Percentiles rank a stretch among this genome's conserved stretches.
phyloP scores from a whole-genome alignment of 192 early-diverging fungal genomes.

The Coemansia sp. region DNA sequence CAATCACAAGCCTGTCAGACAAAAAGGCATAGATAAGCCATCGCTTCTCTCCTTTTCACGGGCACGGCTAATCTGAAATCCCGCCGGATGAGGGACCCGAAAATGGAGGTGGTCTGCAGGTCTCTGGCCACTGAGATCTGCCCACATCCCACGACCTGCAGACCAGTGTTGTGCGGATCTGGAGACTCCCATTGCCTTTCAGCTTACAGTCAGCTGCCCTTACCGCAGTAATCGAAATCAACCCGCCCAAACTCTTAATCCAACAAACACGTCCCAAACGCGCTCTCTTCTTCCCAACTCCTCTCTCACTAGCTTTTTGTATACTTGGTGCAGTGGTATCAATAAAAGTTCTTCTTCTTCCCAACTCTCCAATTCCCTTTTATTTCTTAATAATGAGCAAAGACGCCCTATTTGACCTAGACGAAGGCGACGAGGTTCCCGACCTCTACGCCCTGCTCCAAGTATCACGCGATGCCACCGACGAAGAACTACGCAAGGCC shows the following conservation, averaged over 20 bases:
- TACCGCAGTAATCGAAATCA: not conserved
- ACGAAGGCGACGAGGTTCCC: constrained; percentile 37
- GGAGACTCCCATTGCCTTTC: not conserved
- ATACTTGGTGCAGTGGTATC: too few relatives aligned
- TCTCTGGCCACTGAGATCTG: not conserved
- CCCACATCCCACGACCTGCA: constrained; percentile 5
- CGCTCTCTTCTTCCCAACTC: not conserved
- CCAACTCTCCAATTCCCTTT: not conserved
- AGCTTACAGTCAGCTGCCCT: not conserved
- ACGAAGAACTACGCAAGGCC: constrained; percentile 85
- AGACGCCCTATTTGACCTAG: constrained; percentile 24
- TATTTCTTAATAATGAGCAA: constrained; percentile 15
- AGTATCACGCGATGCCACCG: constrained; percentile 66
- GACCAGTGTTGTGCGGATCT: constrained; percentile 6
- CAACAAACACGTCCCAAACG: not conserved
- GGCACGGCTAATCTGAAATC: not conserved
- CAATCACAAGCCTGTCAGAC: constrained; percentile 5
- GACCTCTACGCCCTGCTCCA: constrained; percentile 85
- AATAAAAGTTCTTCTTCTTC: not conserved
- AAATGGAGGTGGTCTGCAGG: too few relatives aligned
- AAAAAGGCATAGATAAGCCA: not conserved
- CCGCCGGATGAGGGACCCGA: not conserved
- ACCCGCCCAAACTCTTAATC: not conserved
- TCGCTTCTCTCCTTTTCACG: not conserved
- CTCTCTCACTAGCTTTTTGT: too few relatives aligned